phyloP scores from a whole-genome alignment of 2,329 filamentous ascomycete species.

The Fusarium proliferatum region DNA sequence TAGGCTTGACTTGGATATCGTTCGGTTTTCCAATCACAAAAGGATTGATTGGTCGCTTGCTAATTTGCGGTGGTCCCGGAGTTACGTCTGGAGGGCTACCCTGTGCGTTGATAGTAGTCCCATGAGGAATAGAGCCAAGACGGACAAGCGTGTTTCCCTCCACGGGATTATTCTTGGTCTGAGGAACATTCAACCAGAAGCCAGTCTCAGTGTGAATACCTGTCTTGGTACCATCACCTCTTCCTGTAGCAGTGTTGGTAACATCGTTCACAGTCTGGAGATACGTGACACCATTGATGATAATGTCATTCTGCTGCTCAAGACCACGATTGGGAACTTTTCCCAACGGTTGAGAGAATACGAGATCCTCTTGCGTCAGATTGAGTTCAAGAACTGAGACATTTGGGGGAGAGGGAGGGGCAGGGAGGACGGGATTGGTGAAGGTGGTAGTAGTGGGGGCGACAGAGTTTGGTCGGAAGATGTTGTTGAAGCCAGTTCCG shows the following conservation, averaged over 20 bases:
- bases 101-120: constrained; percentile 12
- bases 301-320: constrained; percentile 7
- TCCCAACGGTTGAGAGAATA: neutral
- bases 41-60: neutral
- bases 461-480: constrained; percentile 2
- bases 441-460: constrained; percentile 1
- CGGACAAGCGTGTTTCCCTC: constrained; percentile 1
- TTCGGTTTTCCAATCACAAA: neutral
- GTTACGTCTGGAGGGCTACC: neutral
- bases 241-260: constrained; percentile 1
- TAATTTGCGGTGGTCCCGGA: neutral
- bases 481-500: constrained; percentile 12
- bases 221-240: neutral
- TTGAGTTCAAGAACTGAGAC: constrained; percentile 9
- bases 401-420: constrained; percentile 5
- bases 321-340: constrained; percentile 9
- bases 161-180: neutral
- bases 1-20: neutral
- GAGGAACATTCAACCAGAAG: constrained; percentile 8
- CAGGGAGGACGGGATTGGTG: constrained; percentile 1
- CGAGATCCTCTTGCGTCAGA: neutral
- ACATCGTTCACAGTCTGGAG: constrained; percentile 19
- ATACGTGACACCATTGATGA: constrained; percentile 4
- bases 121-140: constrained; percentile 7
- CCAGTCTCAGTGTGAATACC: constrained; percentile 12